Percentiles rank a stretch among this genome's conserved stretches.
These are phyloP conservation scores for Escovopsis sp. DNA, from an alignment of 2,329 filamentous ascomycete species.

Conservation along the genomic window DNA sequence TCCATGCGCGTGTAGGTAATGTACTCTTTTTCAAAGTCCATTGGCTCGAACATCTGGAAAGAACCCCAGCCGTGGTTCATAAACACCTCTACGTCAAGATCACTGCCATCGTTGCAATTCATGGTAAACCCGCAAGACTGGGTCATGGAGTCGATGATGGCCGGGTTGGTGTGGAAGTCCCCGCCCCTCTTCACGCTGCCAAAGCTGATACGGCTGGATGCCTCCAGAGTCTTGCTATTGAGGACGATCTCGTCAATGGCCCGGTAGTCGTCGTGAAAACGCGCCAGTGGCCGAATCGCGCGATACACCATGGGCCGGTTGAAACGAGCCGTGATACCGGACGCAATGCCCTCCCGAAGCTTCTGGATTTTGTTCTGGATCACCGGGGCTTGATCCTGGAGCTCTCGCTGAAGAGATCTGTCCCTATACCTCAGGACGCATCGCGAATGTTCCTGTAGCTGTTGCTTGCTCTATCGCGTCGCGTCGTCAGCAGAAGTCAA, in stretches of 20 bases:
- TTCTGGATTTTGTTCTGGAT: constrained; percentile 1
- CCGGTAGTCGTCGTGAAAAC: constrained; percentile 2
- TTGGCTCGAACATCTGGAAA: constrained; percentile 33
- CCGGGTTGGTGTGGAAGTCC: constrained; percentile 1
- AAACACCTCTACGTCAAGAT: constrained; percentile 37
- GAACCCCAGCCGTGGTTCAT: constrained; percentile 44
- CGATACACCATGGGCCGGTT: constrained; percentile 4
- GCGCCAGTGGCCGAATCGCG: constrained; percentile 2
- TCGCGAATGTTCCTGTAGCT: background rate
- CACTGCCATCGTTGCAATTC: constrained; percentile 40
- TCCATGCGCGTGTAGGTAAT: constrained; percentile 45
- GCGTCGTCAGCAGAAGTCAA: background rate
- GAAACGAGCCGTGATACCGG: constrained; percentile 2
- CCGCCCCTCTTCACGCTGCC: constrained; percentile 1
- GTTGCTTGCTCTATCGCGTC: constrained; percentile 1
- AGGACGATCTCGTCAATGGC: constrained; percentile 4
- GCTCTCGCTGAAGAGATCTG: background rate
- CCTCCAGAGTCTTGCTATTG: background rate
- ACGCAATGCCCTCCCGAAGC: constrained; percentile 1
- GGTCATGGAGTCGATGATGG: constrained; percentile 3
- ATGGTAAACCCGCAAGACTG: constrained; percentile 33
- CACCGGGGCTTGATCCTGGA: background rate
- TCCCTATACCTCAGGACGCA: constrained; percentile 2
- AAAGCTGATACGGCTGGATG: constrained; percentile 2
- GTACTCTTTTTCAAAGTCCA: constrained; percentile 32